Base-by-base conservation (phyloP, 495 filamentous ascomycete species). In the Hypoxylon crocopeplum region DNA sequence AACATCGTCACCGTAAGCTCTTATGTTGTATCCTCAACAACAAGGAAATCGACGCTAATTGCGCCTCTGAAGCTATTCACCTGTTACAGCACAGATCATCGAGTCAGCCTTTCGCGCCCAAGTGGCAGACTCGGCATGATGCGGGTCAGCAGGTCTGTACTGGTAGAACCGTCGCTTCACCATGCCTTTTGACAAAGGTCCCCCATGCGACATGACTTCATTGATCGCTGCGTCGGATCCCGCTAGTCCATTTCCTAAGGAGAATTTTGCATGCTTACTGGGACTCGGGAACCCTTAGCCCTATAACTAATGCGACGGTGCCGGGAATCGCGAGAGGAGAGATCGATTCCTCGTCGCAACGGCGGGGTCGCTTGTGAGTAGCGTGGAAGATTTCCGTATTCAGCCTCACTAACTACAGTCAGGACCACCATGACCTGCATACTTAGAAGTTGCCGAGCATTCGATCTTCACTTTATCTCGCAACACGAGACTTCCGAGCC, bases 121-220 rank as follows among this genome's bases (percentile, higher is more conserved):
- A 12, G 33, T 40, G 6, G 21, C 17, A 27, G 37, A 27, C 16
- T 2, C 16, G 7, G 41, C 12, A n/a, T 7, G 4, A 44, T 24
- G 16, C 21, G 19, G 22, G 32, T 59, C 48, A 59, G 22, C 48
- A 52, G 33, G 39, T 13, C 32, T 10, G 34, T 38, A 20, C n/a
- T n/a, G n/a, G 34, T 34, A 8, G 11, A 25, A 46, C 33, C 25
- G 16, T 32, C 32, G 45, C 50, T 21, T 27, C 29, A 29, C 34
- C 13, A 44, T 33, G 7, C 24, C 21, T 44, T 19, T 30, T 17
- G 5, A 30, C 34, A 32, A n/a, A 49, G 36, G 17, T 27, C 16
- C 21, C 42, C 33, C 15, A 46, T 57, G 48, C 32, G 22, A 40
- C 15, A 54, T 64, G 60, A 64, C 60, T 54, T 64, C 60, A 64